Evolutionary conservation across 768 basidiomycete genomes (phyloP).

Genomic region (Hemileccinum rubropunctum): DNA sequence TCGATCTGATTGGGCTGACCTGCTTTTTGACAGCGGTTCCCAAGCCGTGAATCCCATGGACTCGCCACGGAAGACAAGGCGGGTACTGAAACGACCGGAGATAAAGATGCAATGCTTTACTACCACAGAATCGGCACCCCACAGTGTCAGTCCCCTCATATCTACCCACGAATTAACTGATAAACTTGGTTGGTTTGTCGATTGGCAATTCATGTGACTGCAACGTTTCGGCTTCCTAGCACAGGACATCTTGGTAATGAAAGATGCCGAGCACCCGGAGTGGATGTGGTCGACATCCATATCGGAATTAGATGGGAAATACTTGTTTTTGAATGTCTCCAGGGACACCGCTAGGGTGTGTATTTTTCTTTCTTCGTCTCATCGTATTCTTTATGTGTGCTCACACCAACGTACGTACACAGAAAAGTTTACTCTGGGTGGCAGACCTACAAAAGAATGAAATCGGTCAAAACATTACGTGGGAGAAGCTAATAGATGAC

Average conservation of each 20-base stretch:
- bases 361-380: constrained; percentile 1
- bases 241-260: constrained; percentile 64
- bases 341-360: constrained; percentile 65
- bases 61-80: constrained; percentile 46
- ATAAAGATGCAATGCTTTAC: constrained; percentile 69
- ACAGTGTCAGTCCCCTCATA: constrained; percentile 48
- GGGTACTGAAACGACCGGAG: constrained; percentile 58
- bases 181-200: not conserved
- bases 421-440: constrained; percentile 78
- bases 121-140: constrained; percentile 73
- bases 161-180: constrained; percentile 7
- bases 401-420: not conserved
- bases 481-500: constrained; percentile 69
- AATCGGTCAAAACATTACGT: constrained; percentile 64
- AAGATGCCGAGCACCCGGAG: constrained; percentile 61
- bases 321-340: constrained; percentile 50
- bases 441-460: constrained; percentile 58
- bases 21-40: constrained; percentile 46
- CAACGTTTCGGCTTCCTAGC: constrained; percentile 37
- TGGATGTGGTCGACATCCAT: constrained; percentile 60
- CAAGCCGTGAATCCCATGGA: constrained; percentile 47
- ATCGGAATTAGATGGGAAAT: constrained; percentile 63
- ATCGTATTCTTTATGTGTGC: not conserved
- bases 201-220: not conserved
- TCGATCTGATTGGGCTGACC: constrained; percentile 2